A percentile compares a stretch with the other conserved stretches of the same genome.
phyloP scores from a whole-genome alignment of 306 rosid species.

The Dalbergia cochinchinensis region DNA sequence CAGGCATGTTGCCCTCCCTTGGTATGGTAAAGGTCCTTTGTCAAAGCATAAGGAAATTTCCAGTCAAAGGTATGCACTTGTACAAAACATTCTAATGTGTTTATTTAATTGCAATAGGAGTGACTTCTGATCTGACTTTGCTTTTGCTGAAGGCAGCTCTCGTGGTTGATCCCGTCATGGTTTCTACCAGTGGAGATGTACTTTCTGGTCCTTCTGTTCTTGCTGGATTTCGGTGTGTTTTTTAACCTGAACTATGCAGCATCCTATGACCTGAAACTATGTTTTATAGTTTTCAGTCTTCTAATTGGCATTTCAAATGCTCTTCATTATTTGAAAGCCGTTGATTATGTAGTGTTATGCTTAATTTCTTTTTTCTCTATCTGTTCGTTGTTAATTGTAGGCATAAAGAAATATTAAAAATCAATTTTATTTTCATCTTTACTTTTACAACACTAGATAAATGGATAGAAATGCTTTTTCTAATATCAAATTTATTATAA shows the following conservation, averaged over 20 bases:
- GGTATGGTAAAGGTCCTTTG: slow-evolving; percentile 67
- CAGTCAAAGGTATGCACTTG: slow-evolving; percentile 75
- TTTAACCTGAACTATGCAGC: slow-evolving; percentile 34
- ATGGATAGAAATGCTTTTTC: slow-evolving; percentile 15
- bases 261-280: slow-evolving; percentile 21
- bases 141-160: slow-evolving; percentile 77
- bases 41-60: slow-evolving; percentile 70
- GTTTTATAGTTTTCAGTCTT: slow-evolving; percentile 1
- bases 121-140: slow-evolving; percentile 45
- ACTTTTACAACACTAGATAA: background rate
- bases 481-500: slow-evolving; percentile 25
- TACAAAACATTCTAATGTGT: slow-evolving; percentile 14
- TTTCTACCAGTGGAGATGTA: slow-evolving; percentile 90
- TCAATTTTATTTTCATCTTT: slow-evolving; percentile 1
- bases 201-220: slow-evolving; percentile 79
- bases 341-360: background rate
- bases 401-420: background rate
- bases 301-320: background rate
- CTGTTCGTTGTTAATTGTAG: slow-evolving; percentile 19
- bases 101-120: slow-evolving; percentile 34
- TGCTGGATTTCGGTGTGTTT: slow-evolving; percentile 70
- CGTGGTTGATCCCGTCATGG: slow-evolving; percentile 98
- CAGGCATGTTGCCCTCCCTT: slow-evolving; percentile 89
- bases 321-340: background rate
- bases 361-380: background rate